Conservation (phyloP, 495 filamentous ascomycete species). For the Bacidia gigantensis region DNA sequence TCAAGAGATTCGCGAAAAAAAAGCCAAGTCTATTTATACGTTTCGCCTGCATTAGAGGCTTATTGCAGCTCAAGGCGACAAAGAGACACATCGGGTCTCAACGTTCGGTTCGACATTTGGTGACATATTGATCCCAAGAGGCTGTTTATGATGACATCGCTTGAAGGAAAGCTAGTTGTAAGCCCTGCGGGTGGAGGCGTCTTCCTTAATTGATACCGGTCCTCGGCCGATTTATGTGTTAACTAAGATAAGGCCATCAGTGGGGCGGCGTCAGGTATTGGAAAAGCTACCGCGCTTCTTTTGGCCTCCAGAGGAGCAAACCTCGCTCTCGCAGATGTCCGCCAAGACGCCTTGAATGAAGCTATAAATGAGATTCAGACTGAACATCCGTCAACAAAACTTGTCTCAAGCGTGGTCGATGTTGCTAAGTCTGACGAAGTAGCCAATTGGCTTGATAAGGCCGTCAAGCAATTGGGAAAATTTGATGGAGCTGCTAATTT, state of each 20-base stretch:
- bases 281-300: constrained; percentile 39
- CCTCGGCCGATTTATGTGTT: no score
- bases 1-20: no score
- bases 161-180: neutral
- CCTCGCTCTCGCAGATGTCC: constrained; percentile 40
- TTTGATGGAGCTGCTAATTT: constrained; percentile 47
- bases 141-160: neutral
- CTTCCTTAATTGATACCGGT: no score
- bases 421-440: constrained; percentile 28
- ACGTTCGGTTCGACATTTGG: neutral
- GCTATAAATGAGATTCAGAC: constrained; percentile 14
- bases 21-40: no score
- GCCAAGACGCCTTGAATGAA: constrained; percentile 23
- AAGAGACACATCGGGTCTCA: no score
- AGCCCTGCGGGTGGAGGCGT: no score
- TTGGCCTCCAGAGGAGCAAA: constrained; percentile 34
- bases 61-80: no score
- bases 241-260: no score
- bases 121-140: neutral
- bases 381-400: constrained; percentile 5
- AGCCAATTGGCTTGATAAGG: constrained; percentile 33
- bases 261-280: constrained; percentile 41
- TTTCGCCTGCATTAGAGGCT: no score
- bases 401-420: constrained; percentile 28
- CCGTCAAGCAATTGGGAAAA: constrained; percentile 29